Base-by-base conservation (phyloP, 2,329 filamentous ascomycete species). In the Emergomyces africanus region DNA sequence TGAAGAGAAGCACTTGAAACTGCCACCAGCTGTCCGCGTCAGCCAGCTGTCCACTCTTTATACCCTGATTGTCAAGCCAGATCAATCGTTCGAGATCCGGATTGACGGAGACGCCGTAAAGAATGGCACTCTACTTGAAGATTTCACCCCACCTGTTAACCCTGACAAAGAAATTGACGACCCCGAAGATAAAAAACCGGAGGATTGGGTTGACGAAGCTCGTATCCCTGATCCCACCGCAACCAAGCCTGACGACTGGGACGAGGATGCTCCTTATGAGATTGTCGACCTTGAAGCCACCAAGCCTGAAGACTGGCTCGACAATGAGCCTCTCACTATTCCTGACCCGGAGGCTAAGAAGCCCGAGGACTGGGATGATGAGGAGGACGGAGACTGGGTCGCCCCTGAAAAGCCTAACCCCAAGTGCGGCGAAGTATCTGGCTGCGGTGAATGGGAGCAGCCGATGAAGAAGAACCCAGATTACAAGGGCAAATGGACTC, bases 401-500 rank as follows among this genome's bases (percentile, higher is more conserved):
- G 79, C 91, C 57, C 94, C 92, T 60, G 90, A 86, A 59, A 84
- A 99, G 59, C 83, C 90, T 73, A 97, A 99, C 85, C 89, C 92
- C 76, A 96, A 96, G 84, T 97, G 94, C 72, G 84, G 86, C 65
- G 92, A 97, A 61, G 89, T 80, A 66, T 91, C 92, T 78, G 94
- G 94, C 71, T 97, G 94, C 75, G 94, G 94, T 69, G 84, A 87
- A 69, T 99, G 94, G 94, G 82, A 86, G 68, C 84, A 88, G 78
- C 94, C 94, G 66, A 84, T 89, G 84, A 96, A 86, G 79, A 89
- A 87, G 80, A 97, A 97, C 85, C 89, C 90, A 64, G 88, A 82
- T 64, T 97, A 95, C 86, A 97, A 97, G 89, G 94, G 94, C 85
- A 95, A 95, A 82, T 99, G 94, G 94, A 84, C 83, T 66, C 88